A percentile compares a stretch with the other conserved stretches of the same genome.
Conservation (phyloP, 345 rosid genomes). For the Hirschfeldia incana region DNA sequence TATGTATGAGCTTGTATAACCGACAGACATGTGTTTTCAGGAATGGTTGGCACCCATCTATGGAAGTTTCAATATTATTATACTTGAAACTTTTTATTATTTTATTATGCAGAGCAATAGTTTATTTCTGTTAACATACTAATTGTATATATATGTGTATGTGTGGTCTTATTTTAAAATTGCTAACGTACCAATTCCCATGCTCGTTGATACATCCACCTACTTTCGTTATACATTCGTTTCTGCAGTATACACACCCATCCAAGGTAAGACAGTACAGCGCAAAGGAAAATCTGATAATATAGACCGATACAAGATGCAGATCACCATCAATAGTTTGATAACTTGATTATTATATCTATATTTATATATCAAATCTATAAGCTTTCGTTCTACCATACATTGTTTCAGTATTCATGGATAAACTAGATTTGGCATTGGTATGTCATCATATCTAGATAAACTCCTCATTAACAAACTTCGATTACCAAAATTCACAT, state of each 20-base stretch:
- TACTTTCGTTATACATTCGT: not conserved
- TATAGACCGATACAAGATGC: constrained; percentile 28
- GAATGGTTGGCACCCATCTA: constrained; percentile 22
- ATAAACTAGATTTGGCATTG: constrained; percentile 8
- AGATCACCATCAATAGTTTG: not conserved
- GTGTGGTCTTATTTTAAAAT: constrained; percentile 10
- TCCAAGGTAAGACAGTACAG: constrained; percentile 17
- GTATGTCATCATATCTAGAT: constrained; percentile 8
- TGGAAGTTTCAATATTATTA: not conserved
- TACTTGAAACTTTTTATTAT: not conserved
- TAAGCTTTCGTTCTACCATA: not conserved
- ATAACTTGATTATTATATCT: not conserved
- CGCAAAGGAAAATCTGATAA: constrained; percentile 9
- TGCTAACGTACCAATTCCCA: constrained; percentile 29
- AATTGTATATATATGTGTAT: not conserved
- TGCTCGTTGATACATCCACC: constrained; percentile 13
- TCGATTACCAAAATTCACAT: constrained; percentile 1
- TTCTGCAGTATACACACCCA: constrained; percentile 12
- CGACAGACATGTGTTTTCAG: constrained; percentile 14
- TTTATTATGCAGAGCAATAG: not conserved
- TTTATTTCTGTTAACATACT: constrained; percentile 10
- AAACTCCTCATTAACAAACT: constrained; percentile 4
- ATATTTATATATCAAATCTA: not conserved
- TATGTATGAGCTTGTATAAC: constrained; percentile 11
- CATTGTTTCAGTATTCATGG: not conserved